Evolutionary conservation across 139 green algal genomes (phyloP).

Genomic region (Picochlorum sp.): DNA sequence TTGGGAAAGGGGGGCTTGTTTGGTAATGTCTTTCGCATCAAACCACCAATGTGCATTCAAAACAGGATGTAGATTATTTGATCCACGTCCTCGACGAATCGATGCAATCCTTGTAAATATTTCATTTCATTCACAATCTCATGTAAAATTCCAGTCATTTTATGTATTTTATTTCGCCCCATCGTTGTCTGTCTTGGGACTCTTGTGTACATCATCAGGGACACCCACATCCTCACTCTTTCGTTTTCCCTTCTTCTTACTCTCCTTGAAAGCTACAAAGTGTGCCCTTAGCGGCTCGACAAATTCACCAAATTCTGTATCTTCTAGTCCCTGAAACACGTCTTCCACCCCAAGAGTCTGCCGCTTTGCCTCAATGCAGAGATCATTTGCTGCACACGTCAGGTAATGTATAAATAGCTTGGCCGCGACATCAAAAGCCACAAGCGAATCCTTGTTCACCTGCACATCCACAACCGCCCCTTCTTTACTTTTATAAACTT

Average conservation of each 20-base stretch:
- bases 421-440: constrained; percentile 64
- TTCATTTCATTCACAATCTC: not conserved
- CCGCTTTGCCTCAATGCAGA: constrained; percentile 68
- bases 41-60: constrained; percentile 96
- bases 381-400: constrained; percentile 73
- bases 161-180: not conserved
- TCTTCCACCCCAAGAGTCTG: constrained; percentile 73
- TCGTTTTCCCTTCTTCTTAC: constrained; percentile 19
- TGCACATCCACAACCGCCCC: constrained; percentile 37
- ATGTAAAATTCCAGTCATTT: not conserved
- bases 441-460: constrained; percentile 66
- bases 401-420: constrained; percentile 88
- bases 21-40: constrained; percentile 97
- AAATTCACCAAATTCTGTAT: constrained; percentile 77
- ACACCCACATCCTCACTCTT: constrained; percentile 19
- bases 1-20: constrained; percentile 90
- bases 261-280: constrained; percentile 27
- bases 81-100: constrained; percentile 68
- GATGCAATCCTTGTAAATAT: constrained; percentile 42
- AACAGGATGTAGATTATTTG: constrained; percentile 78
- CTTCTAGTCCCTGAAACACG: constrained; percentile 61
- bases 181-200: constrained; percentile 2
- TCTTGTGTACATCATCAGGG: constrained; percentile 1
- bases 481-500: constrained; percentile 17
- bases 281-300: constrained; percentile 45